phyloP scores from a whole-genome alignment of 768 basidiomycete genomes.

The Suillus subluteus region DNA sequence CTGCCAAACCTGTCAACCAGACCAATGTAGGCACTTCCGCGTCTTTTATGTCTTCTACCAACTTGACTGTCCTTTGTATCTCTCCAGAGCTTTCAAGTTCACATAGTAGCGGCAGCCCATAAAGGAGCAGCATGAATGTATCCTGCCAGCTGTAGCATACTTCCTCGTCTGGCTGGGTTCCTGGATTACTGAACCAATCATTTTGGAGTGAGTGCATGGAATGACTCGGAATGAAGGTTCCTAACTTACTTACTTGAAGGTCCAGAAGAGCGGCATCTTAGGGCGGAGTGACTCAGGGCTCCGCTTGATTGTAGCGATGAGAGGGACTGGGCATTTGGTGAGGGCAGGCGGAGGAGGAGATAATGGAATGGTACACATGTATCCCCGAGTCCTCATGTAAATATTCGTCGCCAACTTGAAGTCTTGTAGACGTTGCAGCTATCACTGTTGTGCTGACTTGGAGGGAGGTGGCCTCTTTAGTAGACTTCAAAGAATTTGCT shows the following conservation, averaged over 20 bases:
- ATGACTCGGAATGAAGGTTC: conserved; percentile 59
- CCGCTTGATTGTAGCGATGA: conserved; percentile 36
- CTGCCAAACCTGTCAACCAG: conserved; percentile 62
- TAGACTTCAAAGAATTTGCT: too few species aligned
- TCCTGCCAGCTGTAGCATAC: conserved; percentile 73
- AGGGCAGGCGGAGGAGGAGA: conserved; percentile 47
- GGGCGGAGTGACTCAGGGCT: conserved; percentile 36
- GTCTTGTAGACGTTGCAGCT: too few species aligned
- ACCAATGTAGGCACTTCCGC: conserved; percentile 71
- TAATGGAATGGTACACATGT: conserved; percentile 58
- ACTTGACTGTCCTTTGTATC: conserved; percentile 31
- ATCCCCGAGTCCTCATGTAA: too few species aligned
- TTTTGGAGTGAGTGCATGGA: conserved; percentile 74
- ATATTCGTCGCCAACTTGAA: too few species aligned
- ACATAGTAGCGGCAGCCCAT: conserved; percentile 57
- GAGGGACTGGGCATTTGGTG: conserved; percentile 34
- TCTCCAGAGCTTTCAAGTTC: conserved; percentile 29
- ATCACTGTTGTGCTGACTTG: too few species aligned
- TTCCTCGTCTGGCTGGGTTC: conserved; percentile 27
- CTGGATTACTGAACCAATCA: conserved; percentile 72
- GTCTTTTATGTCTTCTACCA: conserved; percentile 58
- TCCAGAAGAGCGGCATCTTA: conserved; percentile 55
- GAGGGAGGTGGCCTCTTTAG: too few species aligned
- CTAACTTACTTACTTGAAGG: conserved; percentile 63
- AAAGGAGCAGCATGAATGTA: conserved; percentile 63